Evolutionary conservation across 495 filamentous ascomycete genomes (phyloP).

Genomic region (Lentithecium fluviatile): DNA sequence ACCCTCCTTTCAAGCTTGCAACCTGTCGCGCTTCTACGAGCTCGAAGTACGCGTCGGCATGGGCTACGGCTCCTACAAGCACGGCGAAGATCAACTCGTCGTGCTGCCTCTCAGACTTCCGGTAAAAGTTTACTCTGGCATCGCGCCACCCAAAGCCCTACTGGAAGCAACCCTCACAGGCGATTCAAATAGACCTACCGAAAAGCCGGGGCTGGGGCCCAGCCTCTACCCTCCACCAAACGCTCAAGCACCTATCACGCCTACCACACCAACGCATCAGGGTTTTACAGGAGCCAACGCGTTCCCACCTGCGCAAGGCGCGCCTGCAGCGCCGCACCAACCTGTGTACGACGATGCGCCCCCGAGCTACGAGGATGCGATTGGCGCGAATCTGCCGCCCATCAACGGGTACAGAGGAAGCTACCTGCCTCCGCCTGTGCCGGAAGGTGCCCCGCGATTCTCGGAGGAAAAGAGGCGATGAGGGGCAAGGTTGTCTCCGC

Average conservation of each 20-base stretch:
- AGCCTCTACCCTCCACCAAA: conserved; percentile 31
- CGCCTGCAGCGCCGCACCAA: conserved; percentile 22
- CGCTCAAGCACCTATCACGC: conserved; percentile 33
- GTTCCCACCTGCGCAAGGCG: conserved; percentile 28
- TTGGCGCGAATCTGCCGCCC: conserved; percentile 71
- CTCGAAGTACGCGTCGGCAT: conserved; percentile 79
- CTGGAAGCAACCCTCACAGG: conserved; percentile 60
- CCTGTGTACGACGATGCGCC: conserved; percentile 44
- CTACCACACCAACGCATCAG: conserved; percentile 7
- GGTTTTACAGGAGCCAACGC: conserved; percentile 16
- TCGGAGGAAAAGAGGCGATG: conserved; percentile 33
- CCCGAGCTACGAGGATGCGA: conserved; percentile 65
- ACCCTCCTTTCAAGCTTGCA: conserved; percentile 85
- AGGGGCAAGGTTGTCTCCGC: background rate
- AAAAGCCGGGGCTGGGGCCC: background rate
- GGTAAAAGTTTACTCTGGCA: conserved; percentile 84
- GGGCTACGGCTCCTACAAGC: conserved; percentile 51
- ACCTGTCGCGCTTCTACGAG: conserved; percentile 76
- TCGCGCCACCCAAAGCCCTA: conserved; percentile 74
- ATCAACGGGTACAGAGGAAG: conserved; percentile 62
- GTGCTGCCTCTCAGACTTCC: conserved; percentile 75
- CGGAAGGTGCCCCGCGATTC: conserved; percentile 35
- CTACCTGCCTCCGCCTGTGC: conserved; percentile 57
- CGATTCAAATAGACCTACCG: conserved; percentile 3
- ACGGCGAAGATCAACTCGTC: conserved; percentile 55